Evolutionary conservation across 2,329 filamentous ascomycete genomes (phyloP).

Genomic region (Aureobasidium melanogenum): DNA sequence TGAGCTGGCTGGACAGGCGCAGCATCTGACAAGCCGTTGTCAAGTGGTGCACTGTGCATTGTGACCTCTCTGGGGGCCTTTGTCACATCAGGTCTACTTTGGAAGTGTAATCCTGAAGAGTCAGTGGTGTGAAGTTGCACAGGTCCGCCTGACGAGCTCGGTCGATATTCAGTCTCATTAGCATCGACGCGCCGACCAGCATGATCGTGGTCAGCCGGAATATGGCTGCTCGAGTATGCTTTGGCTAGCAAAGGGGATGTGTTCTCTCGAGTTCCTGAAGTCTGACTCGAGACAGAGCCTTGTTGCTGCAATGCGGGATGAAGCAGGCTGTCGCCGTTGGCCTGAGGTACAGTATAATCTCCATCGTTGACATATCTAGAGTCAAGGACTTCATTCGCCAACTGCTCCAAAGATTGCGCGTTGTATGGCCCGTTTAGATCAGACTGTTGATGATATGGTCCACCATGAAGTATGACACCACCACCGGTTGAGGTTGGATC

Average conservation of each 20-base stretch:
- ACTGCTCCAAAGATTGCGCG: constrained; percentile 27
- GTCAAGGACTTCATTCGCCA: constrained; percentile 28
- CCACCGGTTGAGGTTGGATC: constrained; percentile 14
- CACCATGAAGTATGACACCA: constrained; percentile 13
- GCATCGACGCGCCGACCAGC: background rate
- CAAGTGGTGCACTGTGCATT: background rate
- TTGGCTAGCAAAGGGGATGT: background rate
- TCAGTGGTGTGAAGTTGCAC: background rate
- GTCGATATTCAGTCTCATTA: background rate
- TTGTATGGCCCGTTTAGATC: constrained; percentile 17
- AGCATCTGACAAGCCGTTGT: too few relatives aligned
- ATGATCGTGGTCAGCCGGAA: background rate
- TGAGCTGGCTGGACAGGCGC: background rate
- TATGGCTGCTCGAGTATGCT: background rate
- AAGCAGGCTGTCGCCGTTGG: background rate
- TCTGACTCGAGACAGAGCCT: background rate
- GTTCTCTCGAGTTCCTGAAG: background rate
- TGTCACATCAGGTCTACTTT: background rate
- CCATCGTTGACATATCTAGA: constrained; percentile 21
- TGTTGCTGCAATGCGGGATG: constrained; percentile 12
- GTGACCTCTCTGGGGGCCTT: background rate
- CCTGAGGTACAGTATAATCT: constrained; percentile 4
- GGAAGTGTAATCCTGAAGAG: background rate
- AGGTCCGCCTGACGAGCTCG: background rate
- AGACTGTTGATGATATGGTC: constrained; percentile 19